These are phyloP conservation scores for Lumnitzera littorea DNA, from an alignment of 345 rosid species.

Conservation along the genomic window DNA sequence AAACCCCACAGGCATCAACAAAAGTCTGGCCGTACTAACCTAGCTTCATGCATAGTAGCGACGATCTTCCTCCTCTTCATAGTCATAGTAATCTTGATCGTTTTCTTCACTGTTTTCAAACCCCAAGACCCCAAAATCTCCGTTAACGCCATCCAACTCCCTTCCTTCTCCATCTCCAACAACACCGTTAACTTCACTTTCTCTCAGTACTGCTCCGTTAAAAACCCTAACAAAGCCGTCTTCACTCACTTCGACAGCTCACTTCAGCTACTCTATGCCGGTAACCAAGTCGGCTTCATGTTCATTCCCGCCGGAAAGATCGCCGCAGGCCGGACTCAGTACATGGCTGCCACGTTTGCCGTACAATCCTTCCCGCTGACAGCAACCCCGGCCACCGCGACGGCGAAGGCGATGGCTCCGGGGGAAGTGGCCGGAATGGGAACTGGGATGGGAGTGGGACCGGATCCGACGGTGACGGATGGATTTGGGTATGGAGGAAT, in stretches of 20 bases:
- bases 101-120: constrained; percentile 89
- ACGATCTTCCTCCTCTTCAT: constrained; percentile 71
- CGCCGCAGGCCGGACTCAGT: constrained; percentile 65
- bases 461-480: constrained; percentile 5
- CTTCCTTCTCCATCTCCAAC: constrained; percentile 83
- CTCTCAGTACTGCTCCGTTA: constrained; percentile 80
- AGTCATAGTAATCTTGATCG: constrained; percentile 51
- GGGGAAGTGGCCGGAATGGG: constrained; percentile 36
- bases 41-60: constrained; percentile 92
- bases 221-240: constrained; percentile 74
- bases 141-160: constrained; percentile 82
- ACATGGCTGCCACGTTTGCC: constrained; percentile 93
- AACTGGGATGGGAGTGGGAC: constrained; percentile 15
- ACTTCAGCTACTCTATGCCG: constrained; percentile 81
- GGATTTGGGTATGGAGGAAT: constrained; percentile 5
- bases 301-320: constrained; percentile 96
- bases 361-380: constrained; percentile 73
- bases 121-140: constrained; percentile 87
- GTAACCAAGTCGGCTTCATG: constrained; percentile 90
- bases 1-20: constrained; percentile 21
- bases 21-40: constrained; percentile 58
- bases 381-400: constrained; percentile 63
- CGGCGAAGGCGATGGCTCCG: constrained; percentile 45
- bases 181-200: constrained; percentile 83
- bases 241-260: constrained; percentile 94